These are phyloP conservation scores for Cordyceps cateniannulata DNA, from an alignment of 2,329 filamentous ascomycete genomes.

Conservation along the genomic window DNA sequence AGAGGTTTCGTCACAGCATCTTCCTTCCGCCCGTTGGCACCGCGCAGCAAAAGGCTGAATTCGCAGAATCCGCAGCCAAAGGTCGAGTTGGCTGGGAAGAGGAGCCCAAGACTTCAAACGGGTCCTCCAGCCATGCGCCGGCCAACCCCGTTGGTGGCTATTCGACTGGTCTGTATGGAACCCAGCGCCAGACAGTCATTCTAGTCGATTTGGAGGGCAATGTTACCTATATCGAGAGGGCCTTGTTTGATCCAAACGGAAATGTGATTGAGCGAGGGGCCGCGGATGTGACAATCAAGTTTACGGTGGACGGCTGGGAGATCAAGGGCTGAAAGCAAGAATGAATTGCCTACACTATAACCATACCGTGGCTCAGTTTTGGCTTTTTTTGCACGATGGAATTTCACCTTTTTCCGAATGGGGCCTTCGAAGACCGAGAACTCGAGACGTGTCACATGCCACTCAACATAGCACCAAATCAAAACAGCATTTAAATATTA, in stretches of 20 bases:
- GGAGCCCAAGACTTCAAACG: conserved; percentile 19
- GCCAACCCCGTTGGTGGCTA: conserved; percentile 32
- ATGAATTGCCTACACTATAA: not conserved
- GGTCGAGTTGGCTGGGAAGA: not conserved
- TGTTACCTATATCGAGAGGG: conserved; percentile 52
- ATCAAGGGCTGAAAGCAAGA: conserved; percentile 12
- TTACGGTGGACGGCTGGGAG: conserved; percentile 50
- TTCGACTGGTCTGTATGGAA: conserved; percentile 56
- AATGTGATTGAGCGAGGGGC: conserved; percentile 46
- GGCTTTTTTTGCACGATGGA: too few species aligned
- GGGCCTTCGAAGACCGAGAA: too few species aligned
- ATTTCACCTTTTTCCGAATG: too few species aligned
- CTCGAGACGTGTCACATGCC: too few species aligned
- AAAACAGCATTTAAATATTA: too few species aligned
- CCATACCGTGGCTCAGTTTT: too few species aligned
- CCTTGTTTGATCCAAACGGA: conserved; percentile 53
- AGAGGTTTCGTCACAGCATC: conserved; percentile 31
- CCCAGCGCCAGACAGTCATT: conserved; percentile 57
- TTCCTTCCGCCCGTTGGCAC: conserved; percentile 46
- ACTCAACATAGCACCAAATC: too few species aligned
- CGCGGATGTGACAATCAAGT: conserved; percentile 50
- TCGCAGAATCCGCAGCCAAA: not conserved
- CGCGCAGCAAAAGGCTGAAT: conserved; percentile 31
- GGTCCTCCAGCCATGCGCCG: conserved; percentile 18
- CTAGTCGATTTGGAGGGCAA: conserved; percentile 58